phyloP scores from a whole-genome alignment of 2,329 filamentous ascomycete species.

The Fusarium stilboides region DNA sequence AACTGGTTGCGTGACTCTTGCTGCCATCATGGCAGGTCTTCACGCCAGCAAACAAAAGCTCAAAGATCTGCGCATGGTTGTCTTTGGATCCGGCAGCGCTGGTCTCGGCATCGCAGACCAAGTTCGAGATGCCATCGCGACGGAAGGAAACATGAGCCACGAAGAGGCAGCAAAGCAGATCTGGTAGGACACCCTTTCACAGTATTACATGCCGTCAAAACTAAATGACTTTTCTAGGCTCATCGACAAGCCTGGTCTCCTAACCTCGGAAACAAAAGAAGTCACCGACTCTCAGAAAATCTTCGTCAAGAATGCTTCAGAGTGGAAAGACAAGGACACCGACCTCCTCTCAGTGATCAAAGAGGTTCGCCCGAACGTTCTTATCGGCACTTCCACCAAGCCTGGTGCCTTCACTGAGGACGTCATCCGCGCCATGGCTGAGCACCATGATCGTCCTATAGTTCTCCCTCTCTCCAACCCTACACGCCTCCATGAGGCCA shows the following conservation, averaged over 20 bases:
- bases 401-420: constrained; percentile 83
- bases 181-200: constrained; percentile 67
- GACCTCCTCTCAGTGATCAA: constrained; percentile 77
- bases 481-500: constrained; percentile 85
- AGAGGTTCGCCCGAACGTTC: constrained; percentile 81
- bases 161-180: constrained; percentile 86
- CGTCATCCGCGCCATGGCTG: constrained; percentile 81
- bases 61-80: constrained; percentile 77
- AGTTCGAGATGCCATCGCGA: constrained; percentile 82
- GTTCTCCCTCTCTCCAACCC: constrained; percentile 89
- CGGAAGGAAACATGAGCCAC: constrained; percentile 75
- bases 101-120: constrained; percentile 91
- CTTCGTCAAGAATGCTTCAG: constrained; percentile 75
- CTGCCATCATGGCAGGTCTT: constrained; percentile 83
- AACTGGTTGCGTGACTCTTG: constrained; percentile 88
- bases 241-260: constrained; percentile 84
- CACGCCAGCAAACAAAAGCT: constrained; percentile 78
- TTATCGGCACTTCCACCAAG: constrained; percentile 87
- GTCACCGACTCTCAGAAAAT: constrained; percentile 74
- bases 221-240: constrained; percentile 66
- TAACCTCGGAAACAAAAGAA: constrained; percentile 74
- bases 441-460: constrained; percentile 79
- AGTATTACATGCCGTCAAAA: not conserved
- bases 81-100: constrained; percentile 87
- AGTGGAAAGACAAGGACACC: constrained; percentile 73